Base-by-base conservation (phyloP, 352 stramenopile genomes). In the Phytophthora capsici region DNA sequence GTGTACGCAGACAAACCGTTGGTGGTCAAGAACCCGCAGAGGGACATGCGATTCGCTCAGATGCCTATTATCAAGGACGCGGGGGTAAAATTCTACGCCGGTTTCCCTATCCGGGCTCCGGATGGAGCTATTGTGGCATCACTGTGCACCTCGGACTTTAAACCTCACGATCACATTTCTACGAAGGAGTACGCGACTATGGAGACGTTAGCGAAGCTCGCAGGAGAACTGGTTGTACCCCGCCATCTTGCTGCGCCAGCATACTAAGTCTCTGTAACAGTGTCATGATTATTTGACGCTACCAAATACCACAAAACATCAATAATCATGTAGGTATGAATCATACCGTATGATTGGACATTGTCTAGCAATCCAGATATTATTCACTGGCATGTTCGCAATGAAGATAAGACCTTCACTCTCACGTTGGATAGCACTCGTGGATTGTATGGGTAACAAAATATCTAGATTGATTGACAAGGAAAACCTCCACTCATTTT, bases 131-230 rank as follows among this genome's bases (percentile, higher is more conserved):
- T 87, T 9, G 68, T 90, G 16, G 82, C 75, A 0, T 80, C 73
- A 26, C 57, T 90, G 8, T 90, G 82, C 37, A 63, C 75, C 9
- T 75, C 65, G 9, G 82, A 87, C 59, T 65, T 71, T 25, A 54
- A 57, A 19, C 53, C 82, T 16, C 80, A 87, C 41, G 53, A 80
- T 45, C 66, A 72, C 46, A 87, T 91, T 52, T 79, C 78, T 1
- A 85, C 71, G 22, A 84, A 85, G 55, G 76, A 91, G 50, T 91
- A 88, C 58, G 82, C 80, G 47, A 82, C 77, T 25, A 91, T 89
- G 80, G 62, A 88, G 56, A 69, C 71, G 40, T 66, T 90, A 19
- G 71, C 68, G 8, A 75, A 82, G 22, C 69, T 90, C 4, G 78
- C 76, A 8, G 63, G 68, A 0, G 48, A 82, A 45, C 68, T 82